Evolutionary conservation across 2,329 filamentous ascomycete genomes (phyloP).

Genomic region (Colletotrichum melonis): DNA sequence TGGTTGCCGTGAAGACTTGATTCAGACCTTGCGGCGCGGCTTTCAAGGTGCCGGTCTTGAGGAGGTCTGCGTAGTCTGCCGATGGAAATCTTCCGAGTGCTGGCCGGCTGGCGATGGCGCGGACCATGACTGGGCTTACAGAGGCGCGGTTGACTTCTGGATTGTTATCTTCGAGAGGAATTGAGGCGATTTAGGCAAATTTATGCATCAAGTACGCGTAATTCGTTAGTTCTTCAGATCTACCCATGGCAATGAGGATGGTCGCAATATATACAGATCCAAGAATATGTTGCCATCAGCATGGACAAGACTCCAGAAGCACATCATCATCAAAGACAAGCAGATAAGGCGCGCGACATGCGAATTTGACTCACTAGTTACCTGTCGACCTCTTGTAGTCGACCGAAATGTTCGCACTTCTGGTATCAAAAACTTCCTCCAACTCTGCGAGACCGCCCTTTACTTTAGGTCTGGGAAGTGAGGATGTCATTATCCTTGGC

Average conservation of each 20-base stretch:
- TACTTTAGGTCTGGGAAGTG: constrained; percentile 81
- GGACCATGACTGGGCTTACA: constrained; percentile 81
- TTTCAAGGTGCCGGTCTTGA: constrained; percentile 82
- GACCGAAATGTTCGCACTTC: constrained; percentile 84
- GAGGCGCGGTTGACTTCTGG: constrained; percentile 77
- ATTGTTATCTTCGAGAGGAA: constrained; percentile 94
- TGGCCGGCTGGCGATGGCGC: constrained; percentile 86
- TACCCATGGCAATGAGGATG: not conserved
- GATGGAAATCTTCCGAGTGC: constrained; percentile 92
- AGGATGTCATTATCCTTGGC: constrained; percentile 63
- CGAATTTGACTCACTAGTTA: constrained; percentile 68
- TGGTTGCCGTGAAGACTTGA: constrained; percentile 91
- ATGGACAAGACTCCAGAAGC: constrained; percentile 63
- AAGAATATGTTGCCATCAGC: constrained; percentile 77
- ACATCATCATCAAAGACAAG: no score
- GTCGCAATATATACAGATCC: constrained; percentile 67
- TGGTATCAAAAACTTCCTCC: constrained; percentile 84
- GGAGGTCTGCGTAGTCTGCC: constrained; percentile 82
- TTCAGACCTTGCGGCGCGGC: constrained; percentile 85
- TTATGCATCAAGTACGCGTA: constrained; percentile 48
- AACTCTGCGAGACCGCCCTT: constrained; percentile 77
- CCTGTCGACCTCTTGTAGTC: constrained; percentile 81
- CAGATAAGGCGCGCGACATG: no score
- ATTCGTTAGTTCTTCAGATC: not conserved
- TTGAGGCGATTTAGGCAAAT: constrained; percentile 93